Evolutionary conservation across 305 asterid species (phyloP).

Genomic region (Vinca major): DNA sequence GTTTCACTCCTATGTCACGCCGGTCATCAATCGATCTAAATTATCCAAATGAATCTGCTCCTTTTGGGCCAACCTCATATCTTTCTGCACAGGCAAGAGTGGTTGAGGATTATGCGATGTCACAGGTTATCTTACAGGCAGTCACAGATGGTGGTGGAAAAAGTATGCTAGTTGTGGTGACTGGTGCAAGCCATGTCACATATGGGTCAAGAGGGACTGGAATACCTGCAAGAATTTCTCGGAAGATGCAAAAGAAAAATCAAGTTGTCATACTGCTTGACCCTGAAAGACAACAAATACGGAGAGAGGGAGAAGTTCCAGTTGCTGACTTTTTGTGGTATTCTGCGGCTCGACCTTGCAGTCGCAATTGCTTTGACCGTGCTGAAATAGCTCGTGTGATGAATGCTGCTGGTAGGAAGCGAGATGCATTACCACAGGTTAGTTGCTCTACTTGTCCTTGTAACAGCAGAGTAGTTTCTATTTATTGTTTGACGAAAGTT

Average conservation of each 20-base stretch:
- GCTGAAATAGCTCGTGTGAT: conserved; percentile 96
- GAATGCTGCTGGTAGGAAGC: conserved; percentile 96
- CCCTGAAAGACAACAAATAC: conserved; percentile 72
- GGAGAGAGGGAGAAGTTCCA: conserved; percentile 89
- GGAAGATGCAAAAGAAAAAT: conserved; percentile 55
- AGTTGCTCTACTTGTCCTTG: conserved; percentile 17
- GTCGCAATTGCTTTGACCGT: conserved; percentile 91
- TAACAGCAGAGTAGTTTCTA: background rate
- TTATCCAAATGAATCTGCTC: conserved; percentile 40
- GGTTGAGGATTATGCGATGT: conserved; percentile 84
- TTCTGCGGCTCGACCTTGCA: conserved; percentile 92
- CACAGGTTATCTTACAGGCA: conserved; percentile 60
- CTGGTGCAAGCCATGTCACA: conserved; percentile 71
- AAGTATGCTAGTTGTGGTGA: conserved; percentile 70
- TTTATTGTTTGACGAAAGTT: background rate
- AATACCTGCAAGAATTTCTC: conserved; percentile 74
- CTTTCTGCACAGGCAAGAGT: conserved; percentile 81
- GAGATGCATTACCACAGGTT: conserved; percentile 97
- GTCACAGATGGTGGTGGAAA: conserved; percentile 54
- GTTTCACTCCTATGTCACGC: conserved; percentile 63
- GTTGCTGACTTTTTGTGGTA: conserved; percentile 97
- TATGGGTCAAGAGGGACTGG: conserved; percentile 84
- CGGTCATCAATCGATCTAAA: conserved; percentile 45
- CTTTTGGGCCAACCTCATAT: conserved; percentile 77
- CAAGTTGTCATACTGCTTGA: conserved; percentile 49